Base-by-base conservation (phyloP, 805 yeast genomes). In the Torulaspora maleeae region DNA sequence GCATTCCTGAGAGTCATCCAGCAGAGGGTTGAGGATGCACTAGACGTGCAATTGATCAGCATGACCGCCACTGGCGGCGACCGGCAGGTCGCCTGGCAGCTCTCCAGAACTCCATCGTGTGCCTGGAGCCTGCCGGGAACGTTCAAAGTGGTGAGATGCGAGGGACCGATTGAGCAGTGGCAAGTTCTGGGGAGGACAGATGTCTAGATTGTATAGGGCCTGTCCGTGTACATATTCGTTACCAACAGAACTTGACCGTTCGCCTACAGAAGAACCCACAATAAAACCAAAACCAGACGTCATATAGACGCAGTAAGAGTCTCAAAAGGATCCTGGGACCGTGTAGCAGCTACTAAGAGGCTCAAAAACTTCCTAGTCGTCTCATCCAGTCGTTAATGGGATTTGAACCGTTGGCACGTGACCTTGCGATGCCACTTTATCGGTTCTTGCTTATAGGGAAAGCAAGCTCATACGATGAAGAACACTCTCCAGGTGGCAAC, bases 101-200 rank as follows among this genome's bases (percentile, higher is more conserved):
- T 62, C 34, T 44, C 45, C 12, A 41, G 47, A 4, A 40, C 34
- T 8, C 55, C 63, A 10, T 28, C 45, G 3, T 37, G 54, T 1
- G 43, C 79, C 3, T 85, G 93, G 93, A 75, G 73, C 37, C 78
- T 82, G 6, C 86, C 87, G 2, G 81, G 83, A 6, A 69, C 82
- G 19, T 57, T 71, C 46, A 77, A 82, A 52, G 72, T 85, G 43
- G 86, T 85, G 5, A 70, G 71, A 15, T 82, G 89, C 56, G 83
- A 79, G 53, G 91, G 91, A 0, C 86, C 83, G 4, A 80, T 80
- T 5, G 75, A 71, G 37, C 76, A 80, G 44, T 85, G 95, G 95
- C 68, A 74, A 33, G 75, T 75, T 1, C 66, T 84, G 48, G 91
- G 88, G 1, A 49, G 59, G 32, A 67, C 60, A 8, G 71, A 68